Conservation (phyloP, 2,329 filamentous ascomycete species). For the Exserohilum rostratum region DNA sequence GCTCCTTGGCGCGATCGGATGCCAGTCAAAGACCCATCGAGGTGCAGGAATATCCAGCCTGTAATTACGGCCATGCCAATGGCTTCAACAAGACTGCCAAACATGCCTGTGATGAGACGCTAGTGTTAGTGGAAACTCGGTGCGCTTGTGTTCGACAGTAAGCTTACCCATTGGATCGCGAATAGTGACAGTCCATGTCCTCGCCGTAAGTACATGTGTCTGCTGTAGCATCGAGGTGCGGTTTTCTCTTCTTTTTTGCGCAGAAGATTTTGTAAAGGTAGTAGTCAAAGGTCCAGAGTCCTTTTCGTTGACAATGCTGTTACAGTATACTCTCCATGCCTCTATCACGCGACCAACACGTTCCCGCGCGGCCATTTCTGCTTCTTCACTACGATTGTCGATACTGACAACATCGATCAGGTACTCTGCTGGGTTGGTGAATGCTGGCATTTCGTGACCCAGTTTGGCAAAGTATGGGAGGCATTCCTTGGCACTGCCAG, state of each 20-base stretch:
- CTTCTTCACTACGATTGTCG: slow-evolving; percentile 71
- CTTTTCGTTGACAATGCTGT: slow-evolving; percentile 21
- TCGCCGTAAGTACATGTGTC: slow-evolving; percentile 67
- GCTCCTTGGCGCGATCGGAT: slow-evolving; percentile 77
- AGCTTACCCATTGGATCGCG: slow-evolving; percentile 73
- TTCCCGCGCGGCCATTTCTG: slow-evolving; percentile 64
- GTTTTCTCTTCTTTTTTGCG: slow-evolving; percentile 35
- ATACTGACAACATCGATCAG: slow-evolving; percentile 76
- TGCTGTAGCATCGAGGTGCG: slow-evolving; percentile 68
- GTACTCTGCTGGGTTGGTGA: slow-evolving; percentile 80
- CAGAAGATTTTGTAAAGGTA: neutral
- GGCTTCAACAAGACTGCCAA: slow-evolving; percentile 72
- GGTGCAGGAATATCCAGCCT: slow-evolving; percentile 73
- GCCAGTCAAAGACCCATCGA: slow-evolving; percentile 69
- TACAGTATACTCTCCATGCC: slow-evolving; percentile 59
- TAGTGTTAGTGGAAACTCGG: neutral
- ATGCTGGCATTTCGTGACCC: slow-evolving; percentile 68
- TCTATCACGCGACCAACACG: slow-evolving; percentile 67
- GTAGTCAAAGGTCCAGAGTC: slow-evolving; percentile 2
- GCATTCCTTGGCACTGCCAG: slow-evolving; percentile 64
- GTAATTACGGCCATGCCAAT: slow-evolving; percentile 72
- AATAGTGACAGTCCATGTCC: slow-evolving; percentile 73
- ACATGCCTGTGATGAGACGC: slow-evolving; percentile 51
- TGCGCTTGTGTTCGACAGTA: neutral
- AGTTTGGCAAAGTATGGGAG: slow-evolving; percentile 67